phyloP scores from a whole-genome alignment of 345 rosid genomes.

The Lenwebbia sp. region DNA sequence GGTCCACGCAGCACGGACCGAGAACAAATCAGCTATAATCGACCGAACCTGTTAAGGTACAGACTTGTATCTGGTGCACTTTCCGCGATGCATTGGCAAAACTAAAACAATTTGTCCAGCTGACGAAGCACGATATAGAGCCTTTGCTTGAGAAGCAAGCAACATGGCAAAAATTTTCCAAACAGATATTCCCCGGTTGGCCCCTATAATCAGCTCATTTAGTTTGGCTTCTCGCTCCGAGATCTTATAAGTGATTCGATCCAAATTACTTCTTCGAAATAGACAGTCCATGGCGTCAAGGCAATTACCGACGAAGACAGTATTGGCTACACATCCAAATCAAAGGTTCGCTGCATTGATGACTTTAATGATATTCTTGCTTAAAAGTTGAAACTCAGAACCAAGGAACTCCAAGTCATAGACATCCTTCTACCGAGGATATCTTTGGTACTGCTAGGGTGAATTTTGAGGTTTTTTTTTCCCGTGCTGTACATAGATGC shows the following conservation, averaged over 20 bases:
- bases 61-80: background rate
- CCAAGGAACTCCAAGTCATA: background rate
- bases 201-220: background rate
- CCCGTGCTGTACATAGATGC: background rate
- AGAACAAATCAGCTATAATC: background rate
- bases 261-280: background rate
- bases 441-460: background rate
- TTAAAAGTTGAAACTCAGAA: background rate
- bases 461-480: background rate
- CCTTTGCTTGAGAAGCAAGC: background rate
- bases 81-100: background rate
- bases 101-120: background rate
- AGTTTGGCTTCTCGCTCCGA: background rate
- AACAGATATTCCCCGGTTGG: too few species aligned
- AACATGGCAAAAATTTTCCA: background rate
- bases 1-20: accelerated
- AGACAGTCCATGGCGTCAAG: background rate
- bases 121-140: background rate
- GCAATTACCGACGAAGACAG: background rate
- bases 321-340: background rate
- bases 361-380: background rate
- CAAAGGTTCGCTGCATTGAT: background rate
- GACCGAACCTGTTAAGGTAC: background rate
- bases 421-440: background rate
- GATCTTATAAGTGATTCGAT: background rate